Conservation (phyloP, 805 yeast species). For the Schizosaccharomyces japonicus region DNA sequence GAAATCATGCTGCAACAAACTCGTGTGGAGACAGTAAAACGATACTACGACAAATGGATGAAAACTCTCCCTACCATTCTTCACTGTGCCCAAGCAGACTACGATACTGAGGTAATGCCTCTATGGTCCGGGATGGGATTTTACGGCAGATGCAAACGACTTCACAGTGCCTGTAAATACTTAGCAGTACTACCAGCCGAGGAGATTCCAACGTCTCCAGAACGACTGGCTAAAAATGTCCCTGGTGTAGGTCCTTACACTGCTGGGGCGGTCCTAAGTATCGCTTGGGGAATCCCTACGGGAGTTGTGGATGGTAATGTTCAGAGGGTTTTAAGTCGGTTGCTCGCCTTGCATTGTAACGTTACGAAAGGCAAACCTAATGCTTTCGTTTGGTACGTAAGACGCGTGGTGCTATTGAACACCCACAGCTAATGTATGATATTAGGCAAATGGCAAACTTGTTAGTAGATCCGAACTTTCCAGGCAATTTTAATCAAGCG, state of each 20-base stretch:
- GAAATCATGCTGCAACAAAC: conserved; percentile 5
- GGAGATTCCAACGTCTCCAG: neutral
- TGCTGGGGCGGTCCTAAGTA: conserved; percentile 3
- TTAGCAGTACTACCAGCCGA: neutral
- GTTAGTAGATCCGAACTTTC: conserved; percentile 1
- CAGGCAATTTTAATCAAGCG: conserved; percentile 3
- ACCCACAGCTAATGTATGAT: neutral
- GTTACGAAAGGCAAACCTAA: neutral
- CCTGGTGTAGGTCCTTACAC: conserved; percentile 4
- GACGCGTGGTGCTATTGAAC: neutral
- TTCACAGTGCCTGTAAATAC: neutral
- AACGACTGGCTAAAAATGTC: neutral
- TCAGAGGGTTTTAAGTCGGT: neutral
- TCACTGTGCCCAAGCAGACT: neutral
- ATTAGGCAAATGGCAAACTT: neutral
- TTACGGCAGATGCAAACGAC: conserved; percentile 1
- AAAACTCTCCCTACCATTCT: neutral
- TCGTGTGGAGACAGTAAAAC: conserved; percentile 3
- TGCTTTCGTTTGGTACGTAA: neutral
- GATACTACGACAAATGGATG: conserved; percentile 1
- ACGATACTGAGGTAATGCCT: conserved; percentile 1
- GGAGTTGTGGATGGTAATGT: conserved; percentile 5
- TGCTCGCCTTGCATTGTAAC: neutral
- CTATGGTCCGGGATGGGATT: conserved; percentile 4
- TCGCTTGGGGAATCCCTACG: neutral